A percentile compares a stretch with the other conserved stretches of the same genome.
Evolutionary conservation across 2,329 filamentous ascomycete genomes (phyloP).

Genomic region (Cadophora gregata): DNA sequence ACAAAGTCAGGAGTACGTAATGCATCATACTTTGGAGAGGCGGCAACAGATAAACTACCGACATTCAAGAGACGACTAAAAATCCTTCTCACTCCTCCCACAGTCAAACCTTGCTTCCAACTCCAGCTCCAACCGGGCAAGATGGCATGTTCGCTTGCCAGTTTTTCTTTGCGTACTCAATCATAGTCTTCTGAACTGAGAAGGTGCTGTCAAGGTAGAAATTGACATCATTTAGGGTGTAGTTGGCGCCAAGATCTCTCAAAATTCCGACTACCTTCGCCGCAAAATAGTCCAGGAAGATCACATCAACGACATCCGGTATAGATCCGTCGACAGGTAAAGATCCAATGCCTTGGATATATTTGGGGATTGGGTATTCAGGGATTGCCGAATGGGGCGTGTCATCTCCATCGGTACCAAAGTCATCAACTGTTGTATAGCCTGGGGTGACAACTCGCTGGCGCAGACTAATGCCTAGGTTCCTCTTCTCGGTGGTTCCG

Average conservation of each 20-base stretch:
- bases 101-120: neutral
- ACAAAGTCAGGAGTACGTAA: too few relatives aligned
- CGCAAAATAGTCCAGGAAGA: constrained; percentile 90
- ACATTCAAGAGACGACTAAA: neutral
- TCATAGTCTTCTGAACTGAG: constrained; percentile 1
- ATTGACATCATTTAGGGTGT: neutral
- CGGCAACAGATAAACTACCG: neutral
- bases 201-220: neutral
- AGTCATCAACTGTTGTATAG: constrained; percentile 87
- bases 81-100: neutral
- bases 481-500: constrained; percentile 24
- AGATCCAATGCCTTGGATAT: constrained; percentile 70
- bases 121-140: neutral
- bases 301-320: constrained; percentile 78
- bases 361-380: constrained; percentile 82
- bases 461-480: constrained; percentile 38
- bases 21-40: neutral
- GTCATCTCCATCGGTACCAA: constrained; percentile 84
- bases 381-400: constrained; percentile 77
- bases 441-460: constrained; percentile 58
- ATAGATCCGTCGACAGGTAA: constrained; percentile 58
- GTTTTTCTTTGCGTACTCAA: neutral
- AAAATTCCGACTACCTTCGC: constrained; percentile 66
- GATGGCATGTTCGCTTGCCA: neutral
- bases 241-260: neutral